Evolutionary conservation across 352 stramenopile genomes (phyloP).

Genomic region (Pelagophyceae sp.): DNA sequence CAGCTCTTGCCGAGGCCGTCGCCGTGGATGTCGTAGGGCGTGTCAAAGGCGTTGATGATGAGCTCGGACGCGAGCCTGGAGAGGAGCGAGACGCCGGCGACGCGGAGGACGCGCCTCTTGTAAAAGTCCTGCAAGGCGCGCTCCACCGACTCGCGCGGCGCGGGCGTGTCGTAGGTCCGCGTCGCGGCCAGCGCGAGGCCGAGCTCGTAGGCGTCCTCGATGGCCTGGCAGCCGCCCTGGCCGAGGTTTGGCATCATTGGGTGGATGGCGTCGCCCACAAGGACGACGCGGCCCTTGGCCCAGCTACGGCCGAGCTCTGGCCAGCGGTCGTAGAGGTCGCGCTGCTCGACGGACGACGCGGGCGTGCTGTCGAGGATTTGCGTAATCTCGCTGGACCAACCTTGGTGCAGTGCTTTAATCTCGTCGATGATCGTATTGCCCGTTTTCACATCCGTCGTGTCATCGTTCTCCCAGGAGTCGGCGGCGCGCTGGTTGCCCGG

Average conservation of each 20-base stretch:
- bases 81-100: conserved; percentile 59
- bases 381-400: conserved; percentile 62
- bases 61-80: conserved; percentile 62
- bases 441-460: conserved; percentile 32
- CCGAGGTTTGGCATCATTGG: conserved; percentile 65
- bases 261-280: conserved; percentile 66
- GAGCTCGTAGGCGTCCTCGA: conserved; percentile 69
- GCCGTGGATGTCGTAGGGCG: conserved; percentile 54
- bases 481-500: conserved; percentile 57
- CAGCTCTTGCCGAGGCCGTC: conserved; percentile 48
- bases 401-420: conserved; percentile 55
- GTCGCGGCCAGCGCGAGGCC: conserved; percentile 48
- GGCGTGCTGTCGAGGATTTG: conserved; percentile 58
- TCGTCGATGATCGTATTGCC: conserved; percentile 59
- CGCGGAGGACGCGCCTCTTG: conserved; percentile 54
- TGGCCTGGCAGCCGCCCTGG: conserved; percentile 58
- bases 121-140: conserved; percentile 59
- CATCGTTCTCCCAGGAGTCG: conserved; percentile 43
- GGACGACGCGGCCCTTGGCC: conserved; percentile 60
- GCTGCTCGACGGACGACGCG: conserved; percentile 60
- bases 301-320: conserved; percentile 57
- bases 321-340: conserved; percentile 65
- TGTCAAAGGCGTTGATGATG: conserved; percentile 68
- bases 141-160: conserved; percentile 43
- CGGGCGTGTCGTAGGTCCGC: conserved; percentile 29